Percentiles rank a stretch among this genome's conserved stretches.
These are phyloP conservation scores for Tricholoma bakamatsutake DNA, from an alignment of 768 basidiomycete genomes.

Conservation along the genomic window DNA sequence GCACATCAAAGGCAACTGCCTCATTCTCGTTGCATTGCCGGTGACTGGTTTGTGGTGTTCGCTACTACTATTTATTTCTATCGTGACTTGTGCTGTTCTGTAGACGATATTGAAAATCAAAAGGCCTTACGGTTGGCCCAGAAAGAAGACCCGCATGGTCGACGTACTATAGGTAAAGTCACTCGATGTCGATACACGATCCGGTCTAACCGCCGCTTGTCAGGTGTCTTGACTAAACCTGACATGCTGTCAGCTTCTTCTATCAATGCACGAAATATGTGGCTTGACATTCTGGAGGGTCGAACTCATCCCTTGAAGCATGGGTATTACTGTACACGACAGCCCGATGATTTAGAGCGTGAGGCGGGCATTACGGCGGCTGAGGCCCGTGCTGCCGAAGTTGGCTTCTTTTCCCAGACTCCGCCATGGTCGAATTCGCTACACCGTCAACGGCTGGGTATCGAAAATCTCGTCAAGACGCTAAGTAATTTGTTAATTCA, in stretches of 20 bases:
- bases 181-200: not conserved
- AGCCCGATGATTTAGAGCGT: slow-evolving; percentile 34
- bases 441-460: slow-evolving; percentile 28
- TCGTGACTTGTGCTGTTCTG: not conserved
- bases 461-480: slow-evolving; percentile 24
- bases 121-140: slow-evolving; percentile 44
- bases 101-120: slow-evolving; percentile 58
- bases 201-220: not conserved
- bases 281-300: slow-evolving; percentile 40
- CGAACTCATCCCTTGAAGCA: slow-evolving; percentile 31
- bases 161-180: slow-evolving; percentile 43
- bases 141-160: slow-evolving; percentile 38
- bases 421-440: slow-evolving; percentile 30
- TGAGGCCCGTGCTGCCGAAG: slow-evolving; percentile 30
- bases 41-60: slow-evolving; percentile 39
- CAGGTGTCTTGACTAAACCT: slow-evolving; percentile 53
- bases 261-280: slow-evolving; percentile 28
- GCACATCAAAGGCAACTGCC: slow-evolving; percentile 43
- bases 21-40: slow-evolving; percentile 49
- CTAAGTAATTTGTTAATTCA: slow-evolving; percentile 30
- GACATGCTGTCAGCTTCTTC: slow-evolving; percentile 38
- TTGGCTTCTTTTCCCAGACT: slow-evolving; percentile 26
- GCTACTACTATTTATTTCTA: not conserved
- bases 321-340: slow-evolving; percentile 40
- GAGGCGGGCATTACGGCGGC: slow-evolving; percentile 20